phyloP scores from a whole-genome alignment of 2,329 filamentous ascomycete species.

The Hawksworthiomyces lignivorus region DNA sequence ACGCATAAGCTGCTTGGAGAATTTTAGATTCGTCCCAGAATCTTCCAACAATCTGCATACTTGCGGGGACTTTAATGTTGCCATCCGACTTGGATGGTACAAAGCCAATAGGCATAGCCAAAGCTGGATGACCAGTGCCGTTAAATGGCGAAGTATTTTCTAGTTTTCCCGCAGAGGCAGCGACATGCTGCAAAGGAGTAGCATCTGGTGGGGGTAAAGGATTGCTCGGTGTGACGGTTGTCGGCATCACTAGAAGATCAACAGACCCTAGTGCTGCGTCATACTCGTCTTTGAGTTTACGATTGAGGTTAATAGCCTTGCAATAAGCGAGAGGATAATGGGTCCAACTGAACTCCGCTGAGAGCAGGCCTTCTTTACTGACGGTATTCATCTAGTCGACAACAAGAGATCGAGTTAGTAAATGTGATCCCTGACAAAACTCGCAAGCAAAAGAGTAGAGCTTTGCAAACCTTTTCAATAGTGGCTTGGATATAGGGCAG shows the following conservation, averaged over 20 bases:
- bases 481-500: too few species aligned
- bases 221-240: constrained; percentile 34
- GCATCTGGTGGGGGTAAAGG: constrained; percentile 25
- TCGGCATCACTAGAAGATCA: constrained; percentile 40
- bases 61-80: constrained; percentile 19
- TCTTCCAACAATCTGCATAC: constrained; percentile 23
- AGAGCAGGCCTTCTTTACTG: neutral
- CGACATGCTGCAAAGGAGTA: constrained; percentile 30
- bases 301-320: constrained; percentile 37
- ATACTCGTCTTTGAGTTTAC: constrained; percentile 38
- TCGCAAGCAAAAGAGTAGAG: too few species aligned
- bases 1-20: neutral
- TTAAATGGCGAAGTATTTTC: constrained; percentile 39
- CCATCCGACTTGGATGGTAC: constrained; percentile 12
- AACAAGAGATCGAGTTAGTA: too few species aligned
- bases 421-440: too few species aligned
- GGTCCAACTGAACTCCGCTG: neutral
- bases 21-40: neutral
- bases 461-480: too few species aligned
- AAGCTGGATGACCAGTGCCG: constrained; percentile 38
- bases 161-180: constrained; percentile 34
- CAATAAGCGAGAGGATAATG: constrained; percentile 17
- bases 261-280: constrained; percentile 31
- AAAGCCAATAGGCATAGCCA: constrained; percentile 35
- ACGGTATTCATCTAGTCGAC: neutral